Evolutionary conservation across 2,329 filamentous ascomycete species (phyloP).

Genomic region (Cordyceps fumosorosea): DNA sequence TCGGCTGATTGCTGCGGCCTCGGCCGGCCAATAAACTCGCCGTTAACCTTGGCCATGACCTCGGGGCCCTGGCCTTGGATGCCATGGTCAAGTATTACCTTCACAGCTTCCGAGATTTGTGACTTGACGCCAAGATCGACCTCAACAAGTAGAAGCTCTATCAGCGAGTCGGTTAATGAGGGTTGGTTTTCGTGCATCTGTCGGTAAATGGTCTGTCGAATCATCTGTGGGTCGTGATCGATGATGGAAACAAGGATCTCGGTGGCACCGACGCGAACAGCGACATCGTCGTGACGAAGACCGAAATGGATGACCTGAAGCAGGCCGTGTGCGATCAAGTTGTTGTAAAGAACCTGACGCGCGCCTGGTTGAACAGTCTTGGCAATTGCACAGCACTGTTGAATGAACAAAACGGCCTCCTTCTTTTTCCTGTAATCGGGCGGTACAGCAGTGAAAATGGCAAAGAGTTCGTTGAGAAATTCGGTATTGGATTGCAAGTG

Average conservation of each 20-base stretch:
- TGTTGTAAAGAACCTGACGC: slow-evolving; percentile 76
- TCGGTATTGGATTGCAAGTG: slow-evolving; percentile 76
- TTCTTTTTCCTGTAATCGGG: slow-evolving; percentile 70
- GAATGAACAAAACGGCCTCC: slow-evolving; percentile 91
- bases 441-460: slow-evolving; percentile 66
- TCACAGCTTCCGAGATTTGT: slow-evolving; percentile 91
- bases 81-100: slow-evolving; percentile 78
- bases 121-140: slow-evolving; percentile 91
- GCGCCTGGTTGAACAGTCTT: slow-evolving; percentile 87
- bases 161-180: slow-evolving; percentile 83
- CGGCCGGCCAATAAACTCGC: slow-evolving; percentile 61
- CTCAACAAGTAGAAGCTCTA: slow-evolving; percentile 85
- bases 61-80: slow-evolving; percentile 42
- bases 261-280: slow-evolving; percentile 83
- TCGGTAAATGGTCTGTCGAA: slow-evolving; percentile 86
- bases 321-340: slow-evolving; percentile 82
- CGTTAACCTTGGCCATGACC: slow-evolving; percentile 54
- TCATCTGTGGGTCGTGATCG: slow-evolving; percentile 91
- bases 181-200: slow-evolving; percentile 82
- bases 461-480: slow-evolving; percentile 82
- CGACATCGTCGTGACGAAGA: slow-evolving; percentile 74
- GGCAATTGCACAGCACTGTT: slow-evolving; percentile 89
- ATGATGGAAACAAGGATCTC: slow-evolving; percentile 92
- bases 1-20: slow-evolving; percentile 48
- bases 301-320: slow-evolving; percentile 89